phyloP scores from a whole-genome alignment of 2,329 filamentous ascomycete species.

The Xylariales sp. region DNA sequence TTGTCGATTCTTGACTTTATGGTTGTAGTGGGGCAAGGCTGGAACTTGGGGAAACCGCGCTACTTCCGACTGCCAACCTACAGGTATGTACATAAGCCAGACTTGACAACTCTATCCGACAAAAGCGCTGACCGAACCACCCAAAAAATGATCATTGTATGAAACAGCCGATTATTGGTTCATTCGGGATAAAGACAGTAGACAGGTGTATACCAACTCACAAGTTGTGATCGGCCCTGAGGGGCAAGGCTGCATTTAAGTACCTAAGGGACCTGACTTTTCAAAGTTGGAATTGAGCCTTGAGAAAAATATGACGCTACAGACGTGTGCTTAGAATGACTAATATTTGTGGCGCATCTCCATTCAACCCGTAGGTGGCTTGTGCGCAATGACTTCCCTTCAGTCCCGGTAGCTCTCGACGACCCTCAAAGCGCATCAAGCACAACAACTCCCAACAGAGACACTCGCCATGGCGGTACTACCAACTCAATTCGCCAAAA shows the following conservation, averaged over 20 bases:
- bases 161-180: no score
- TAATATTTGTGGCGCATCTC: constrained; percentile 1
- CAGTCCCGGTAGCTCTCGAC: background rate
- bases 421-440: constrained; percentile 14
- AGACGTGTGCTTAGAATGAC: background rate
- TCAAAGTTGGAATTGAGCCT: constrained; percentile 6
- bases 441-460: constrained; percentile 17
- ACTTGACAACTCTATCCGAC: no score
- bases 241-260: no score
- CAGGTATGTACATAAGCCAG: no score
- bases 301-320: background rate
- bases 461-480: constrained; percentile 73
- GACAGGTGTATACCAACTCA: no score
- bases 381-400: background rate
- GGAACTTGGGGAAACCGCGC: no score
- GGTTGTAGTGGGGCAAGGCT: constrained; percentile 27
- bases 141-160: no score
- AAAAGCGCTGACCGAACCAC: no score
- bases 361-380: background rate
- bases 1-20: constrained; percentile 15
- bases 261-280: no score
- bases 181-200: no score
- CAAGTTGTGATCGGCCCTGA: no score
- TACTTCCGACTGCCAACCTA: no score
- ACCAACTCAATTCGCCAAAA: constrained; percentile 84